phyloP scores from a whole-genome alignment of 2,329 filamentous ascomycete species.

The Fusarium citri region DNA sequence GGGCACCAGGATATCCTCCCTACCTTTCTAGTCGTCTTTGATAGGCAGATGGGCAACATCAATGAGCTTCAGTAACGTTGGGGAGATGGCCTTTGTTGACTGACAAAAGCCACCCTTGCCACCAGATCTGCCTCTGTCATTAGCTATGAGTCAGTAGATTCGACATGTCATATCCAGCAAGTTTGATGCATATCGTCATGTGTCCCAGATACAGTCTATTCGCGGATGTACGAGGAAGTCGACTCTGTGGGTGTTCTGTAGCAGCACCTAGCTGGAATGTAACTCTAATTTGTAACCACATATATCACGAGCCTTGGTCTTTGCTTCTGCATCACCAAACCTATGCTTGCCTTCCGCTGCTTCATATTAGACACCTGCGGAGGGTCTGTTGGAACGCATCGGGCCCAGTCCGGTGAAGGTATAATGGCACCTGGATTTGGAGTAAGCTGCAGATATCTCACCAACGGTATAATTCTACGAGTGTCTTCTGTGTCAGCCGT shows the following conservation, averaged over 20 bases:
- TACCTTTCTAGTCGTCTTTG: neutral
- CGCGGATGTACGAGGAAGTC: neutral
- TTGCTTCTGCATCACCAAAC: neutral
- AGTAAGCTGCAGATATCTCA: neutral
- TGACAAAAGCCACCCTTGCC: neutral
- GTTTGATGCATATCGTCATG: neutral
- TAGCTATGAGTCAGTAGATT: neutral
- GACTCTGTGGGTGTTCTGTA: neutral
- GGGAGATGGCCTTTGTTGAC: neutral
- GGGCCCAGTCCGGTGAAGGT: neutral
- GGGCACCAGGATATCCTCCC: slow-evolving; percentile 12
- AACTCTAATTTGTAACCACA: neutral
- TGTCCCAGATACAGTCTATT: neutral
- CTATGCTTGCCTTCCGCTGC: neutral
- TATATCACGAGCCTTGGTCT: neutral
- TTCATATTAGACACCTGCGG: neutral
- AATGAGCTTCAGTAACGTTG: neutral
- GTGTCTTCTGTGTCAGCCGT: neutral
- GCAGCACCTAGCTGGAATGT: neutral
- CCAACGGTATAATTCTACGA: neutral
- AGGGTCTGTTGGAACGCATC: neutral
- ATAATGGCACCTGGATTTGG: neutral
- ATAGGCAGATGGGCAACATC: neutral
- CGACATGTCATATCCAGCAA: neutral
- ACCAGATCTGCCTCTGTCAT: neutral